Base-by-base conservation (phyloP, 2,329 filamentous ascomycete species). In the Dothideomycetes sp. region DNA sequence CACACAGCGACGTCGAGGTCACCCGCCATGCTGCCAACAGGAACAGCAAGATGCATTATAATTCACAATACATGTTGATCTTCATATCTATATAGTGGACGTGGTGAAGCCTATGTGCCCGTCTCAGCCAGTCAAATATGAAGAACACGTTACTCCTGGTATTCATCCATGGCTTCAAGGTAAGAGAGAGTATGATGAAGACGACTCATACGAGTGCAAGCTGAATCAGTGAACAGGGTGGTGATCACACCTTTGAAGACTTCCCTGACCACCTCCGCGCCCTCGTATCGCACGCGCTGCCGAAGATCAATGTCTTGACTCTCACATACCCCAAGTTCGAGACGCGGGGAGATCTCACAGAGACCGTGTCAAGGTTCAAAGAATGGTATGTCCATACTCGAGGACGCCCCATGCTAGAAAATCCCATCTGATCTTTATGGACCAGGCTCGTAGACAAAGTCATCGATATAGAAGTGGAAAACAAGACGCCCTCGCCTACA, bases 101-200 rank as follows among this genome's bases (percentile, higher is more conserved):
- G n/a, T n/a, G n/a, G n/a, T n/a, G n/a, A n/a, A 27, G 12, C 12
- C 22, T 27, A 27, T 27, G 12, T 27, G 22, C 22, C 22, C 7
- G 7, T 7, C 7, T 7, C 7, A 27, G 12, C 7, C 22, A 27
- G 31, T 41, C 53, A 19, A 74, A 61, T 44, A 80, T 79, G 74
- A 83, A 81, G 68, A 87, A 84, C 65, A 91, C 83, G 43, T 63
- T 93, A 29, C 63, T 93, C 30, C 65, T 93, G 44, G 84, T 82
- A 56, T 91, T 91, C 60, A 84, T 91, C 45, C 85, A 93, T 61
- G 85, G 85, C 57, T 93, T 93, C 74, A 86, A 91, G 72, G 76
- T 78, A 53, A 31, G 52, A 46, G 42, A 5, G 11, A 17, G n/a
- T n/a, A n/a, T n/a, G n/a, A n/a, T n/a, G n/a, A n/a, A n/a, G n/a